Conservation (phyloP, 1,139 yeast genomes). For the Sugiyamaella sp. region DNA sequence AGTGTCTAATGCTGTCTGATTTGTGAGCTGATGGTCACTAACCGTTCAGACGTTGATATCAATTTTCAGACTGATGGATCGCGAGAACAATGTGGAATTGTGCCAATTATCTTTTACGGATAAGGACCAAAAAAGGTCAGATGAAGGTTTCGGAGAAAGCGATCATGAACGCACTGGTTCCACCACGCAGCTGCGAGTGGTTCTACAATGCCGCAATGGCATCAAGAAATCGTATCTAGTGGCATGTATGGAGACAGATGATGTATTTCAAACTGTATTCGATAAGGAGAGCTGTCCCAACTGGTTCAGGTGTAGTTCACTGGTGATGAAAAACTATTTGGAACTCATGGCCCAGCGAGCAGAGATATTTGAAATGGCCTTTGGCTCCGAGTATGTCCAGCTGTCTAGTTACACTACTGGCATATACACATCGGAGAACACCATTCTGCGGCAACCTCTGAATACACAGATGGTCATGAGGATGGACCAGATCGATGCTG, state of each 20-base stretch:
- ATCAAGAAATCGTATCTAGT: slow-evolving; percentile 36
- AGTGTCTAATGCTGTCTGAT: background rate
- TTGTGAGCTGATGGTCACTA: no score
- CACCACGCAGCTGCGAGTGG: slow-evolving; percentile 26
- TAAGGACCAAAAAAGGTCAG: slow-evolving; percentile 5
- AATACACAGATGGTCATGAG: slow-evolving; percentile 35
- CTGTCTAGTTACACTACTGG: slow-evolving; percentile 39
- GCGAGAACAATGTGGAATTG: slow-evolving; percentile 26
- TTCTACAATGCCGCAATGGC: slow-evolving; percentile 29
- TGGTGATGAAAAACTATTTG: slow-evolving; percentile 33
- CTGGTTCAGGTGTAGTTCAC: slow-evolving; percentile 34
- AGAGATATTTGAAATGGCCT: slow-evolving; percentile 37
- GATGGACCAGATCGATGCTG: slow-evolving; percentile 34
- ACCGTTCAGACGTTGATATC: slow-evolving; percentile 22
- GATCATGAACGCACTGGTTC: slow-evolving; percentile 10
- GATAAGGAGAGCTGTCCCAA: slow-evolving; percentile 29
- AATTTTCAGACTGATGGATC: slow-evolving; percentile 31
- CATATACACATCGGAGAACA: slow-evolving; percentile 31
- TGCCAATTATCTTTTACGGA: slow-evolving; percentile 23
- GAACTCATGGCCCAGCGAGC: slow-evolving; percentile 39
- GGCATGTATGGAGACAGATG: slow-evolving; percentile 34
- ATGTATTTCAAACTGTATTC: slow-evolving; percentile 30
- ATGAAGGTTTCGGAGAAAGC: slow-evolving; percentile 15
- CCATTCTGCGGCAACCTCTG: slow-evolving; percentile 39
- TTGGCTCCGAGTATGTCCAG: slow-evolving; percentile 27